Conservation (phyloP, 2,329 filamentous ascomycete genomes). For the Aureobasidium sp. region DNA sequence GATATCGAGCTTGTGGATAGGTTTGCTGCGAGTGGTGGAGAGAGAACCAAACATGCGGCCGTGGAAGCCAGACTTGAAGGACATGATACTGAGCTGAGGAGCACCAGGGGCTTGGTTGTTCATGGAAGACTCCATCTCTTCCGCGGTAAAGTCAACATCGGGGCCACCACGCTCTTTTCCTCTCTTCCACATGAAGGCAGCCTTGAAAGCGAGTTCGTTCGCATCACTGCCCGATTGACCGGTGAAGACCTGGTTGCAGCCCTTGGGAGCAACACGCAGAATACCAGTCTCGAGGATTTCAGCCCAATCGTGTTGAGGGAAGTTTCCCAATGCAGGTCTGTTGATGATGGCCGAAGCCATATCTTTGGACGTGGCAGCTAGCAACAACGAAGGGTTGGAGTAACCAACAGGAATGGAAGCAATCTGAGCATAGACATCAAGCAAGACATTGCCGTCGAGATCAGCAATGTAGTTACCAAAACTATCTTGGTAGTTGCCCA, state of each 20-base stretch:
- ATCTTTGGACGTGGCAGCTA: slow-evolving; percentile 60
- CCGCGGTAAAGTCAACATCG: slow-evolving; percentile 64
- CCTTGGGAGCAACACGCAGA: slow-evolving; percentile 70
- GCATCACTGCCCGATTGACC: slow-evolving; percentile 80
- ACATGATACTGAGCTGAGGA: slow-evolving; percentile 70
- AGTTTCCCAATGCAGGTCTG: slow-evolving; percentile 78
- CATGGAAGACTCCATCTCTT: slow-evolving; percentile 67
- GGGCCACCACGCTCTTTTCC: slow-evolving; percentile 69
- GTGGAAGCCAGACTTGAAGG: slow-evolving; percentile 80
- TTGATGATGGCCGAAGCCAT: slow-evolving; percentile 76
- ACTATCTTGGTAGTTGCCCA: slow-evolving; percentile 62
- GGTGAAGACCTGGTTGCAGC: slow-evolving; percentile 78
- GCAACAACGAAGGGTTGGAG: slow-evolving; percentile 67
- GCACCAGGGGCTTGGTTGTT: slow-evolving; percentile 70
- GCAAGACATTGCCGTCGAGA: slow-evolving; percentile 58
- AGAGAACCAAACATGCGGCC: slow-evolving; percentile 78
- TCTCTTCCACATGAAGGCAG: slow-evolving; percentile 82
- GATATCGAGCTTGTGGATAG: slow-evolving; percentile 88
- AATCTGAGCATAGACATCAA: slow-evolving; percentile 78
- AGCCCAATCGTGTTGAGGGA: slow-evolving; percentile 74
- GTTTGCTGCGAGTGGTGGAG: slow-evolving; percentile 80
- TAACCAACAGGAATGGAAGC: slow-evolving; percentile 85
- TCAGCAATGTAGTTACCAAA: slow-evolving; percentile 69
- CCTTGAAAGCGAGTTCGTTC: slow-evolving; percentile 88
- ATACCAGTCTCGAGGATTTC: slow-evolving; percentile 67